These are phyloP conservation scores for Solanum virginianum DNA, from an alignment of 257 asterid genomes.

Conservation along the genomic window DNA sequence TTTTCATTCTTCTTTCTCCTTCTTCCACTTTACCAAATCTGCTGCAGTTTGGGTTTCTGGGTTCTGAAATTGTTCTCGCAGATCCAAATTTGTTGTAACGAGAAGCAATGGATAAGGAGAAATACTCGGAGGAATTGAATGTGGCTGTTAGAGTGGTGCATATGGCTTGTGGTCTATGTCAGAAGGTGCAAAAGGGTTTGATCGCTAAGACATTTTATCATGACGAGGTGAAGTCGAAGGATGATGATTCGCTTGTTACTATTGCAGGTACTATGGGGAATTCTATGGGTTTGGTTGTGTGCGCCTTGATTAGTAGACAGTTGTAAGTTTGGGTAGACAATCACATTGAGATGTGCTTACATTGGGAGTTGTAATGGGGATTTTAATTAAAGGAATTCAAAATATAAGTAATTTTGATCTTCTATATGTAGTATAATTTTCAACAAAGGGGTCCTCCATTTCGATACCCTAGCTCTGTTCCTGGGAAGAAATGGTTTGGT, in stretches of 20 bases:
- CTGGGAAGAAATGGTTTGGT: background rate
- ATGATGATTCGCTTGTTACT: constrained; percentile 75
- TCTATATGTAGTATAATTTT: background rate
- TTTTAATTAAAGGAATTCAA: background rate
- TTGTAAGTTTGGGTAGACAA: background rate
- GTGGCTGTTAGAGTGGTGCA: constrained; percentile 76
- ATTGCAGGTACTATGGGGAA: constrained; percentile 41
- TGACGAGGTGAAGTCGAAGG: constrained; percentile 49
- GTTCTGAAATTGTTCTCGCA: background rate
- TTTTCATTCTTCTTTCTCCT: background rate
- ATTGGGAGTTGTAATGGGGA: background rate
- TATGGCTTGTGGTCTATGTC: constrained; percentile 62
- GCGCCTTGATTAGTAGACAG: background rate
- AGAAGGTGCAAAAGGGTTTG: constrained; percentile 44
- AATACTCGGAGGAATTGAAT: constrained; percentile 47
- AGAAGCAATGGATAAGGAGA: constrained; percentile 29
- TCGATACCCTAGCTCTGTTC: background rate
- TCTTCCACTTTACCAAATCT: background rate
- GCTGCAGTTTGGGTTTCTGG: background rate
- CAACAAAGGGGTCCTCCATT: background rate
- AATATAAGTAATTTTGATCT: no score
- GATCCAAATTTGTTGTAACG: background rate
- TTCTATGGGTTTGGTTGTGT: background rate
- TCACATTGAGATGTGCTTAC: background rate
- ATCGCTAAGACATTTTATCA: constrained; percentile 20